Percentiles rank a stretch among this genome's conserved stretches.
Evolutionary conservation across 495 filamentous ascomycete species (phyloP).

Genomic region (Letharia columbiana): DNA sequence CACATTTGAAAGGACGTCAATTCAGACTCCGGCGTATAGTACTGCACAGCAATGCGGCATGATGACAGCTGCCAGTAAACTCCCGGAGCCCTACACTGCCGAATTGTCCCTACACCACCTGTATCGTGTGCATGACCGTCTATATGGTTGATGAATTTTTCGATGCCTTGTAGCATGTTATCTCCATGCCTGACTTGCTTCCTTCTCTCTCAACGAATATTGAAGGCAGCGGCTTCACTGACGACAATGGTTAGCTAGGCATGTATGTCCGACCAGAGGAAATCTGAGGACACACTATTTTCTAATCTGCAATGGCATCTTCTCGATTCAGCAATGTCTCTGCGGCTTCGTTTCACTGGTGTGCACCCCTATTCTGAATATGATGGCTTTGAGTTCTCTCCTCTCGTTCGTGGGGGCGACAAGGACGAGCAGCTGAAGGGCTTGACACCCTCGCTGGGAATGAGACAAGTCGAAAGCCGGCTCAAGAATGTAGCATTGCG

Average conservation of each 20-base stretch:
- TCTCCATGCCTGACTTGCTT: neutral
- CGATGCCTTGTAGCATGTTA: neutral
- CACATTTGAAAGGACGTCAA: neutral
- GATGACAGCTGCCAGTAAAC: neutral
- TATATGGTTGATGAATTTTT: neutral
- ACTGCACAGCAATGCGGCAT: neutral
- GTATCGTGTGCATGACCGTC: neutral
- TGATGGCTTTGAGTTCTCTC: neutral
- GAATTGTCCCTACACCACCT: neutral
- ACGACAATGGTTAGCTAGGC: neutral
- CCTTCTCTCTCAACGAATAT: neutral
- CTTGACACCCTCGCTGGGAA: neutral
- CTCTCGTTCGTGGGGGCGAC: neutral
- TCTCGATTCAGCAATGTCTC: neutral
- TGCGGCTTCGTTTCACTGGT: neutral
- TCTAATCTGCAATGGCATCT: neutral
- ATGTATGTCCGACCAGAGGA: neutral
- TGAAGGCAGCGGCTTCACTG: neutral
- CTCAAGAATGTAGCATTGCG: neutral
- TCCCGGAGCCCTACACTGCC: neutral
- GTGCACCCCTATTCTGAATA: neutral
- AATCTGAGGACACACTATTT: neutral
- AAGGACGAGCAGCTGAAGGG: neutral
- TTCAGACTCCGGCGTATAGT: neutral
- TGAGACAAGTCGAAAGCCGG: neutral